Percentiles rank a stretch among this genome's conserved stretches.
Conservation (phyloP, 768 basidiomycete genomes). For the Brasilioporus rufonigricans region DNA sequence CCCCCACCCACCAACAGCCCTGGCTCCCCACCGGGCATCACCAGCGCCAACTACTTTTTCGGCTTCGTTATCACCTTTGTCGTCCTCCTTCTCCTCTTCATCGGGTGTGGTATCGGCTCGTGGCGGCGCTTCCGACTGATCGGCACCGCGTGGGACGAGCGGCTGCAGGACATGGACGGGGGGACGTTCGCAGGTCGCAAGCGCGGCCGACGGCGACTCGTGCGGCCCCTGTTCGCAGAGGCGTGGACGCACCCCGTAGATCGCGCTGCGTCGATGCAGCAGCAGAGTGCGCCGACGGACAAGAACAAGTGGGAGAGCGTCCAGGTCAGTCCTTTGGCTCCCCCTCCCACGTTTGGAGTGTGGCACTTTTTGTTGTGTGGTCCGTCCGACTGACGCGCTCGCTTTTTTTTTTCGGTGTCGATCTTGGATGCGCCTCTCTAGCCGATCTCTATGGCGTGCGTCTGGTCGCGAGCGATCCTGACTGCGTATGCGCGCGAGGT, state of each 20-base stretch:
- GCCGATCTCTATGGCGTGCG: conserved; percentile 23
- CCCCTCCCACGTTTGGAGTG: neutral
- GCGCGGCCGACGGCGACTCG: conserved; percentile 17
- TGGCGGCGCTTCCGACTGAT: conserved; percentile 36
- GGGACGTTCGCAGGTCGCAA: conserved; percentile 1
- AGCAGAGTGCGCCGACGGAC: neutral
- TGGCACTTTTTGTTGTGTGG: neutral
- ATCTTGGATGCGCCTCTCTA: neutral
- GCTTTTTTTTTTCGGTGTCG: neutral
- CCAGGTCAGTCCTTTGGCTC: conserved; percentile 22
- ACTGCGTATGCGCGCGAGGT: neutral
- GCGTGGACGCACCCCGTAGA: conserved; percentile 12
- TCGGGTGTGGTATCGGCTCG: conserved; percentile 49
- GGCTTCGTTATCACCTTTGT: conserved; percentile 34
- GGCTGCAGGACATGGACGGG: conserved; percentile 15
- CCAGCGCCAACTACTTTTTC: conserved; percentile 31
- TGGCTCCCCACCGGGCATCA: neutral
- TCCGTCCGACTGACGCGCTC: neutral
- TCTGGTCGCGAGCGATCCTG: conserved; percentile 17
- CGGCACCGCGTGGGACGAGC: conserved; percentile 20
- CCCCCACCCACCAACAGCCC: neutral
- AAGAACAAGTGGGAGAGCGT: conserved; percentile 13
- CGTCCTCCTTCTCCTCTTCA: conserved; percentile 44
- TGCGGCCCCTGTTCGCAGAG: conserved; percentile 21
- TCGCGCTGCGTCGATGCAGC: neutral